phyloP scores from a whole-genome alignment of 1,284 basidiomycete genomes.

The Wallemia hederae region DNA sequence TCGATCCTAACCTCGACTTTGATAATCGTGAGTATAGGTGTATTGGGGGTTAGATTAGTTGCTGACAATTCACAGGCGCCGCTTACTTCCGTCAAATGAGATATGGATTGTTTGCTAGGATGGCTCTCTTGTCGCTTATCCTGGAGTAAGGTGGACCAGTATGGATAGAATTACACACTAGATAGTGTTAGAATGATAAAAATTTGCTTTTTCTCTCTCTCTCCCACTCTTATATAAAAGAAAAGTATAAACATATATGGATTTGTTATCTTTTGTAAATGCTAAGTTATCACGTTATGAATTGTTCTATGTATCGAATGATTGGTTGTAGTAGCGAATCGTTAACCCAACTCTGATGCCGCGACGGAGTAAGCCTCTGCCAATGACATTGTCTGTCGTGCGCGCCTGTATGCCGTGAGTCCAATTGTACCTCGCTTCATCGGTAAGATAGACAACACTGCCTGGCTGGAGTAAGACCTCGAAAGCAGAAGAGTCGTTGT shows the following conservation, averaged over 20 bases:
- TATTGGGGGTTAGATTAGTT: background rate
- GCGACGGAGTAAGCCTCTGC: background rate
- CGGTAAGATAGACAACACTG: background rate
- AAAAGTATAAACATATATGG: background rate
- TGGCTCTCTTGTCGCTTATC: slow-evolving; percentile 6
- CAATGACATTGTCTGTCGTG: background rate
- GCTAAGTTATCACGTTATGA: background rate
- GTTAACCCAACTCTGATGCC: background rate
- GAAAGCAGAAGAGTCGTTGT: background rate
- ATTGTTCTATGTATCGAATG: background rate
- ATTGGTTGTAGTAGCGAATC: background rate
- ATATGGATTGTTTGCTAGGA: slow-evolving; percentile 70
- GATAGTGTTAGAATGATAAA: too few species aligned
- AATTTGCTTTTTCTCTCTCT: background rate
- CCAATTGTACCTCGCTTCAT: background rate
- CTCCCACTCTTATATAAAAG: background rate
- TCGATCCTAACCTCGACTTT: slow-evolving; percentile 93
- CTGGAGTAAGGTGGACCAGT: background rate
- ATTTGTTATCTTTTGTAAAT: background rate
- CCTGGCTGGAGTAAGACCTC: background rate
- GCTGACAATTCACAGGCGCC: slow-evolving; percentile 33
- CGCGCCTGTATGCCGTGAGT: background rate
- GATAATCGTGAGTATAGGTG: slow-evolving; percentile 20
- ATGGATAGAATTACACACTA: background rate
- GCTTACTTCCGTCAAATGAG: slow-evolving; percentile 98